Evolutionary conservation across 2,329 filamentous ascomycete genomes (phyloP), one percentile per base, ranked within the genome.

Genomic region (Monilinia polystroma): DNA sequence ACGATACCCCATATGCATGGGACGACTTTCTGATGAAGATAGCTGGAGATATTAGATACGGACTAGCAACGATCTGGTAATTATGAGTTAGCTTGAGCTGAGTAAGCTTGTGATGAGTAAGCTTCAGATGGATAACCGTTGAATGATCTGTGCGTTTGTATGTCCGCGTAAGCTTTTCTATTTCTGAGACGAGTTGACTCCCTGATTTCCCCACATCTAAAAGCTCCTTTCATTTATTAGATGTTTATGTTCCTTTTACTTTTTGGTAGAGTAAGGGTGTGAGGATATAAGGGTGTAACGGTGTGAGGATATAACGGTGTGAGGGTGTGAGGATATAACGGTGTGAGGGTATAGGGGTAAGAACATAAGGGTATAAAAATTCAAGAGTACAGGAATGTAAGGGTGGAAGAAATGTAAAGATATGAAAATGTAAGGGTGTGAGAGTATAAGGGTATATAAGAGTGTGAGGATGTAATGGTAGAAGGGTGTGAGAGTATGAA

Each of bases 171-270:
- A 45, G 38, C 55, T 58, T 57, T 45, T 58, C 14, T n/a, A 11
- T 26, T 29, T 20, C 55, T 45, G 38, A 58, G 55, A 58, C 55
- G 38, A 29, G 43, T 18, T 11, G 14, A 45, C 16, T n/a, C 38
- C 55, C 38, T 58, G 55, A 58, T 45, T 45, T 58, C 23, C 20
- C 55, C 55, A 58, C n/a, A n/a, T 29, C 18, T 3, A 29, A 20
- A 41, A 58, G 23, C n/a, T 57, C 38, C 55, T 57, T 57, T 57
- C 38, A 57, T 57, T 43, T 57, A n/a, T 29, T 57, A n/a, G 14
- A 43, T 43, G 55, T 43, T 57, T 12, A 43, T 57, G 35, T 57
- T 26, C 10, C 35, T 57, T 26, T 57, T 26, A 10, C n/a, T n/a
- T 57, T 43, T 57, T 26, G 35, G n/a, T 26, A 10, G 55, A 29